Evolutionary conservation across 1,139 yeast species (phyloP), one percentile per base, ranked within the genome.

Genomic region (Debaryomyces udenii): DNA sequence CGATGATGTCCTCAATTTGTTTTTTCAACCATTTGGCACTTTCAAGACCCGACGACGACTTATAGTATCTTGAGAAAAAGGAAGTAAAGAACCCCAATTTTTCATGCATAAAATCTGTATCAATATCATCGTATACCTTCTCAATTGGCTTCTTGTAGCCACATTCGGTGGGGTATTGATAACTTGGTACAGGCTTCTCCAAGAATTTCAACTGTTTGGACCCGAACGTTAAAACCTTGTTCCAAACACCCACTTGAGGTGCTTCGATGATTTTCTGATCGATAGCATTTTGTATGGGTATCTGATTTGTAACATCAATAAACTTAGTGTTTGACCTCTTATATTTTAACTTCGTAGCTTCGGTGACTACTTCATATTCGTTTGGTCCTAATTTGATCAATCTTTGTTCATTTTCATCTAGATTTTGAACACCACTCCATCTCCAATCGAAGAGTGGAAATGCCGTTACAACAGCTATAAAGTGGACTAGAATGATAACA

Each of bases 41-140:
- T 48, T 85, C 78, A 9, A 70, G 65, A 0, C 98, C 99, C 17
- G 75, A 58, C 20, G 76, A 74, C 1, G 89, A 77, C 62, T 86
- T 85, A 66, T 88, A 90, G 59, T 86, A 87, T 45, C 98, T 76
- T n/a, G 91, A 83, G 61, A 69, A 80, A 59, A 86, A 89, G 27
- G 87, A 80, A 6, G 91, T 70, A 55, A 88, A 82, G 40, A 74
- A 64, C 24, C 81, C 79, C 59, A 88, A 70, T 51, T 78, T 78
- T 23, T 65, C 63, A 52, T 76, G 68, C 64, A 87, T 73, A 20
- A 66, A 60, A 6, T 67, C 68, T 40, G 64, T 64, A 48, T 78
- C 71, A 44, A 83, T 74, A 3, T 60, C 41, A 14, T 54, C 54
- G 38, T 74, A 60, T 35, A 84, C 58, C 3, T 58, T 49, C 3